Conservation (phyloP, 768 basidiomycete species). For the Coprinopsis cinerea region DNA sequence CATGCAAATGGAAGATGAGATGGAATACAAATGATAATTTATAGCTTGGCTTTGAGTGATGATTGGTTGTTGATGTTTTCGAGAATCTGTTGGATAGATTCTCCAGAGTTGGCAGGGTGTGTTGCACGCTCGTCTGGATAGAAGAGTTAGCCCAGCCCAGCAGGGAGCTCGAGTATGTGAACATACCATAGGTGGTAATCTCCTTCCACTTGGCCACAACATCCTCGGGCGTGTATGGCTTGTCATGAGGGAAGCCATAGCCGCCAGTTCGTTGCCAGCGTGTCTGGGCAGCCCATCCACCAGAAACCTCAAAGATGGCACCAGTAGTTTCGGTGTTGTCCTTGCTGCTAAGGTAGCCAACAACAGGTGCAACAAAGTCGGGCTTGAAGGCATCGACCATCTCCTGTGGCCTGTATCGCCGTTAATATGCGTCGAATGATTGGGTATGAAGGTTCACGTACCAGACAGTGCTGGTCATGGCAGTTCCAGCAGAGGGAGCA, state of each 20-base stretch:
- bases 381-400: conserved; percentile 93
- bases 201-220: conserved; percentile 72
- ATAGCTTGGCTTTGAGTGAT: conserved; percentile 46
- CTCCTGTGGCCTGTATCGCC: conserved; percentile 56
- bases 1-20: not conserved
- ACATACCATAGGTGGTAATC: conserved; percentile 80
- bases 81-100: conserved; percentile 66
- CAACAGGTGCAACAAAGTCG: conserved; percentile 87
- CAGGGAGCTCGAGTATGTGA: not conserved
- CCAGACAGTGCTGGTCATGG: conserved; percentile 87
- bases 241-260: conserved; percentile 78
- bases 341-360: conserved; percentile 82
- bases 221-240: conserved; percentile 72
- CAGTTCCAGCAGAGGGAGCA: conserved; percentile 84
- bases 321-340: conserved; percentile 73
- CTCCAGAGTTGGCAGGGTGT: conserved; percentile 66
- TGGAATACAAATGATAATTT: conserved; percentile 17
- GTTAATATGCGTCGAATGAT: not conserved
- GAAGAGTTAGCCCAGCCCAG: not conserved
- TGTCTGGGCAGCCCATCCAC: conserved; percentile 89
- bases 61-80: conserved; percentile 48
- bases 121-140: conserved; percentile 72
- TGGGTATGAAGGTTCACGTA: conserved; percentile 22
- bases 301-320: conserved; percentile 77
- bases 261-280: conserved; percentile 92